Base-by-base conservation (phyloP, 2,329 filamentous ascomycete genomes). In the Cyclaneusma minus region DNA sequence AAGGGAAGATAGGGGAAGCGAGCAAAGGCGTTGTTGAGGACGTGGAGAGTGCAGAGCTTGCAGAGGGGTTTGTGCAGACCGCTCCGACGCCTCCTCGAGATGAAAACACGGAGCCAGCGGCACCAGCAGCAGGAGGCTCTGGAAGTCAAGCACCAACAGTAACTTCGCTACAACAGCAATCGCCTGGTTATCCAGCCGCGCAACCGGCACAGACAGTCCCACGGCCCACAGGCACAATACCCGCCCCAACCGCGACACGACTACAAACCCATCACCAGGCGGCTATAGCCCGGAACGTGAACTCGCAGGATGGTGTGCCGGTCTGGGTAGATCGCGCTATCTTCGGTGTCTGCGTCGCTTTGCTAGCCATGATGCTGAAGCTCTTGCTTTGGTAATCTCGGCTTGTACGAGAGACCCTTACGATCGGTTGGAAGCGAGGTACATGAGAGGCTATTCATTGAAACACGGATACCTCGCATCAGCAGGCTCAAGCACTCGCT, bases 321-420 rank as follows among this genome's bases (percentile, higher is more conserved):
- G 54, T 71, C 8, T 92, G 82, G 78, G 60, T 93, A 11, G 85
- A 93, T 49, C 69, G 80, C 35, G 67, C 75, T 20, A 93, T 93
- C 37, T 68, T 76, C 13, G 75, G 69, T 5, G 52, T 93, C 11
- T 57, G 81, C 1, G 61, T 81, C 9, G 58, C 79, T 14, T 54
- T 93, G 12, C 55, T 73, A 3, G 68, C 80, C 13, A 68, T 92
- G 58, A 55, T 93, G 12, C 33, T 68, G 30, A 73, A 68, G 42
- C 54, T 70, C 15, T 21, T 48, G 9, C 31, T 47, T 6, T n/a
- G 12, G 14, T 13, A 24, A 25, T n/a, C n/a, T n/a, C n/a, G n/a
- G n/a, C n/a, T n/a, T n/a, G n/a, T n/a, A n/a, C n/a, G n/a, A n/a
- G n/a, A n/a, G n/a, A n/a, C n/a, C n/a, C n/a, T n/a, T n/a, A n/a